phyloP scores from a whole-genome alignment of 1,284 basidiomycete genomes.

The Serendipita sp. region DNA sequence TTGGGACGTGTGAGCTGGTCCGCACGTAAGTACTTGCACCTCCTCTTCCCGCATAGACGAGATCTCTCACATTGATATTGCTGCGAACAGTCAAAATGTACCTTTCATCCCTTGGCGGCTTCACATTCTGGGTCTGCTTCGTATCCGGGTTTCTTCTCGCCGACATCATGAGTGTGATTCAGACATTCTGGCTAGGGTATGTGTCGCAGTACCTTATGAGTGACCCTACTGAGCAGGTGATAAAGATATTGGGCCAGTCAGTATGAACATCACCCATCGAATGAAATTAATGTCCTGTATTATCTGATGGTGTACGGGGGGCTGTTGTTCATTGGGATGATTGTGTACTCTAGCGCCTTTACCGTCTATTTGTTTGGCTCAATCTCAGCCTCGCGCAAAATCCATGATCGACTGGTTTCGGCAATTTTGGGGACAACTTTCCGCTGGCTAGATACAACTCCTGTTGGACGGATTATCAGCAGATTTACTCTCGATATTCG shows the following conservation, averaged over 20 bases:
- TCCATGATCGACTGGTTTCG: slow-evolving; percentile 43
- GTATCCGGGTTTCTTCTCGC: slow-evolving; percentile 7
- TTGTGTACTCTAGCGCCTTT: slow-evolving; percentile 22
- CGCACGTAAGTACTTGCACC: slow-evolving; percentile 16
- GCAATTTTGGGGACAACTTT: slow-evolving; percentile 43
- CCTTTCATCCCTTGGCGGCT: slow-evolving; percentile 25
- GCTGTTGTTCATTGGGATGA: slow-evolving; percentile 22
- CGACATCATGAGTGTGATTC: slow-evolving; percentile 10
- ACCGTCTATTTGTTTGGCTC: slow-evolving; percentile 29
- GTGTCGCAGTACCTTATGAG: slow-evolving; percentile 15
- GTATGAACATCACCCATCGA: slow-evolving; percentile 20
- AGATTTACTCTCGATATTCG: slow-evolving; percentile 46
- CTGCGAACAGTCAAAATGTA: slow-evolving; percentile 14
- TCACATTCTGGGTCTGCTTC: slow-evolving; percentile 23
- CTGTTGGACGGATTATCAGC: slow-evolving; percentile 42
- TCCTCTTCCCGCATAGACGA: background rate
- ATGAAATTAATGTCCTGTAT: slow-evolving; percentile 19
- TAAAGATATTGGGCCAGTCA: slow-evolving; percentile 26
- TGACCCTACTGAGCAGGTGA: slow-evolving; percentile 20
- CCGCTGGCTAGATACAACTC: slow-evolving; percentile 44
- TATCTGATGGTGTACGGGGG: slow-evolving; percentile 35
- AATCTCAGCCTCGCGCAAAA: slow-evolving; percentile 36
- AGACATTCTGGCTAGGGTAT: slow-evolving; percentile 16
- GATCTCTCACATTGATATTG: slow-evolving; percentile 15
- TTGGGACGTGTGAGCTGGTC: slow-evolving; percentile 39